Base-by-base conservation (phyloP, 805 yeast genomes). In the Starmerella floris region DNA sequence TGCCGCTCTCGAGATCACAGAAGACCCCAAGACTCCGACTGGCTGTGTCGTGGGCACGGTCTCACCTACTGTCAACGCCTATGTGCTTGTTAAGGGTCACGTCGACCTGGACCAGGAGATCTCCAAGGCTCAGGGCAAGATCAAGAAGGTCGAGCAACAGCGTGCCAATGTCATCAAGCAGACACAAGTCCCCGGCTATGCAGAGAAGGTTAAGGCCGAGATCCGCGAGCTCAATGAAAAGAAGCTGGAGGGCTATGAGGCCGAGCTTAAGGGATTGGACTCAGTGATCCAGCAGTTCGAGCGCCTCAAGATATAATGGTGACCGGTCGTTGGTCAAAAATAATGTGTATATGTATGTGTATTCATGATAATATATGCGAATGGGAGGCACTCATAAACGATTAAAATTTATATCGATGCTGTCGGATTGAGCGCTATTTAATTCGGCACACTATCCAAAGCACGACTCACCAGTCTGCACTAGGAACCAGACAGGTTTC, bases 71-170 rank as follows among this genome's bases (percentile, higher is more conserved):
- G 77, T 83, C 60, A 79, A 76, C 46, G 97, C 87, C 19, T 95
- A 84, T 56, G 74, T 88, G 25, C 70, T 91, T 60, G 95, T 88
- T 44, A 87, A 84, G 70, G 98, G 97, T 42, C 87, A 81, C 60
- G 77, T 91, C 53, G 96, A 88, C 62, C 73, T 87, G 53, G 96
- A 85, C 56, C 80, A 80, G 43, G 97, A 91, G 67, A 82, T 91
- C 56, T 59, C 68, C 53, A 91, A 88, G 72, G 91, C 85, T 30
- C 62, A 68, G 56, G 76, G 75, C 72, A 88, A 82, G 68, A 70
- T 87, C 56, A 71, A 62, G 46, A 80, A 79, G 62, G 73, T 79
- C 35, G 62, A 66, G 52, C 77, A 74, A 54, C 65, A 74, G 49
- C 72, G 74, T 57, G 70, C 69, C 49, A 71, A 73, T 56, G 70